Percentiles rank a stretch among this genome's conserved stretches.
Evolutionary conservation across 768 basidiomycete species (phyloP).

Genomic region (Myochromella boudieri): DNA sequence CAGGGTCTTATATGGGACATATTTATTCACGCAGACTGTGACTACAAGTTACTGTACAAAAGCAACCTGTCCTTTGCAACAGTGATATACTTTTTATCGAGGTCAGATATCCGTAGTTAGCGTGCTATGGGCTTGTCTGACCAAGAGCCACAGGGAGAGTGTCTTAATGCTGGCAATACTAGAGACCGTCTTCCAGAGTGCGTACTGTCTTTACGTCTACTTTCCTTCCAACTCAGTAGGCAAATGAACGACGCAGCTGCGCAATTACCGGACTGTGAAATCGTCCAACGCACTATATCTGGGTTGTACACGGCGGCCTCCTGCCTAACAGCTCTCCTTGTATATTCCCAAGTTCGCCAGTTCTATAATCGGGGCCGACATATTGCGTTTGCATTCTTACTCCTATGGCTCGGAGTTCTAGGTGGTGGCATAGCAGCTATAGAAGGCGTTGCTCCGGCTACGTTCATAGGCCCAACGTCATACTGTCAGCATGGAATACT

Average conservation of each 20-base stretch:
- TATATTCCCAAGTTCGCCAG: background rate
- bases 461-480: slow-evolving; percentile 4
- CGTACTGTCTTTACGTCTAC: background rate
- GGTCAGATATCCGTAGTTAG: background rate
- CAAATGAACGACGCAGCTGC: background rate
- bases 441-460: background rate
- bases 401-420: slow-evolving; percentile 3
- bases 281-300: slow-evolving; percentile 1
- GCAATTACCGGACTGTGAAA: background rate
- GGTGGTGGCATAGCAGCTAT: background rate
- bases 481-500: slow-evolving; percentile 5
- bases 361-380: background rate
- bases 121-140: background rate
- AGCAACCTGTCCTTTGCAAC: background rate
- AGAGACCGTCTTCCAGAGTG: slow-evolving; percentile 9
- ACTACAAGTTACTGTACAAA: slow-evolving; percentile 8
- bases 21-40: slow-evolving; percentile 3
- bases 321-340: background rate
- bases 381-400: background rate
- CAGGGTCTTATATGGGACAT: slow-evolving; percentile 10
- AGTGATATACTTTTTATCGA: slow-evolving; percentile 6
- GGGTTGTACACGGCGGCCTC: background rate
- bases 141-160: background rate
- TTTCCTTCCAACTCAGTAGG: background rate
- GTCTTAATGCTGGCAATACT: slow-evolving; percentile 2